phyloP scores from a whole-genome alignment of 768 basidiomycete genomes.

The Leccinum arenicola region DNA sequence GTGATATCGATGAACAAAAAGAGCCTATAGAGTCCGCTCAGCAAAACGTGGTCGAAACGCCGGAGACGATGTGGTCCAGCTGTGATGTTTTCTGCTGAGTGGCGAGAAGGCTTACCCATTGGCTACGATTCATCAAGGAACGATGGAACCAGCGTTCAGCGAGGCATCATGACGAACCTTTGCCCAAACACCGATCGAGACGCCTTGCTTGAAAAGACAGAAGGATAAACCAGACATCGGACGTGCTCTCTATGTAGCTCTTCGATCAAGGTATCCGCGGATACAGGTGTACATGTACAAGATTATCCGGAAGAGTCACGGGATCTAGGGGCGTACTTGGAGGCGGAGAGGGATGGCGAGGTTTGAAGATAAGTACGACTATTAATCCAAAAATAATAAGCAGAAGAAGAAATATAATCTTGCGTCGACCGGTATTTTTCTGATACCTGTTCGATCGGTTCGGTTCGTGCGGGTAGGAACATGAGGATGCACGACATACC shows the following conservation, averaged over 20 bases:
- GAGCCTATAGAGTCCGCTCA: slow-evolving; percentile 3
- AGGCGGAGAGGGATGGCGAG: slow-evolving; percentile 50
- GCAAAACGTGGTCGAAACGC: slow-evolving; percentile 11
- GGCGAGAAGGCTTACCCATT: slow-evolving; percentile 11
- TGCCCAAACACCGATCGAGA: slow-evolving; percentile 1
- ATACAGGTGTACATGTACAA: slow-evolving; percentile 32
- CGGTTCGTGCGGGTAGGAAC: background rate
- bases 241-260: slow-evolving; percentile 16
- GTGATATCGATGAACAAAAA: slow-evolving; percentile 20
- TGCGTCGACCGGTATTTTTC: slow-evolving; percentile 87
- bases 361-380: slow-evolving; percentile 90
- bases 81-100: background rate
- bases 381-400: slow-evolving; percentile 88
- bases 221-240: slow-evolving; percentile 6
- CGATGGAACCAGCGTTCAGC: background rate
- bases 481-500: slow-evolving; percentile 43
- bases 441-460: slow-evolving; percentile 64
- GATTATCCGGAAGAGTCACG: slow-evolving; percentile 23
- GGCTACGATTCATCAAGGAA: slow-evolving; percentile 9
- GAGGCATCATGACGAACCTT: slow-evolving; percentile 18
- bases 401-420: slow-evolving; percentile 89
- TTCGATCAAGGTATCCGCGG: slow-evolving; percentile 31
- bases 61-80: slow-evolving; percentile 1
- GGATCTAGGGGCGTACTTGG: slow-evolving; percentile 29
- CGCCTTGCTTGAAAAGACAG: slow-evolving; percentile 5